Conservation (phyloP, 371 early-diverging fungal genomes). For the Mucor mucedo region DNA sequence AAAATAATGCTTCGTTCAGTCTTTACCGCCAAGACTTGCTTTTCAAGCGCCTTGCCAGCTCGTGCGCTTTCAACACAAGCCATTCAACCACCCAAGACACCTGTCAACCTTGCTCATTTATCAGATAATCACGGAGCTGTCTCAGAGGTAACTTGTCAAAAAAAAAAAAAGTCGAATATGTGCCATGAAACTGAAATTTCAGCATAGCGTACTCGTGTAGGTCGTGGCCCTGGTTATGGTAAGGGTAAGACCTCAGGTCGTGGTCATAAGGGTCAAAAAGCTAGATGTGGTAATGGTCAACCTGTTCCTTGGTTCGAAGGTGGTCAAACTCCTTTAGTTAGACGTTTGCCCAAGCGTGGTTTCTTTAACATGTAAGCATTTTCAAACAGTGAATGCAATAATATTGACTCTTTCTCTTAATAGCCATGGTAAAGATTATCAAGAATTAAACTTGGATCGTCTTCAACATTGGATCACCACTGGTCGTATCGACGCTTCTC, state of each 20-base stretch:
- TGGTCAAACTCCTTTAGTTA: constrained; percentile 89
- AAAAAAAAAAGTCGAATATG: not conserved
- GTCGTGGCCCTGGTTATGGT: constrained; percentile 86
- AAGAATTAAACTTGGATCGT: constrained; percentile 84
- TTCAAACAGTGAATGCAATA: too few species aligned
- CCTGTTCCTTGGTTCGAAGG: constrained; percentile 92
- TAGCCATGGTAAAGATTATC: constrained; percentile 71
- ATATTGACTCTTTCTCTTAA: not conserved
- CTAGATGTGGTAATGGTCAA: constrained; percentile 78
- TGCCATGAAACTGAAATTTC: not conserved
- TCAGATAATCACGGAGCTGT: constrained; percentile 58
- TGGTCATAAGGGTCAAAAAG: constrained; percentile 94
- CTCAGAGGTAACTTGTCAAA: constrained; percentile 38
- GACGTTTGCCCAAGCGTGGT: constrained; percentile 91
- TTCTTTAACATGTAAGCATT: constrained; percentile 71
- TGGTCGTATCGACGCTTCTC: constrained; percentile 82
- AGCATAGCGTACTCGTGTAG: constrained; percentile 72
- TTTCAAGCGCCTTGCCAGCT: constrained; percentile 9
- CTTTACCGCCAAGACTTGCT: constrained; percentile 7
- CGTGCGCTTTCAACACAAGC: constrained; percentile 35
- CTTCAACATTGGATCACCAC: constrained; percentile 91
- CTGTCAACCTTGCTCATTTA: constrained; percentile 45
- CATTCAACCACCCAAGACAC: constrained; percentile 38
- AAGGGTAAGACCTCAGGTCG: constrained; percentile 91
- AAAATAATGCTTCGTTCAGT: constrained; percentile 32